Evolutionary conservation across 2,329 filamentous ascomycete species (phyloP), one percentile per base, ranked within the genome.

Genomic region (Aspergillus vadensis): DNA sequence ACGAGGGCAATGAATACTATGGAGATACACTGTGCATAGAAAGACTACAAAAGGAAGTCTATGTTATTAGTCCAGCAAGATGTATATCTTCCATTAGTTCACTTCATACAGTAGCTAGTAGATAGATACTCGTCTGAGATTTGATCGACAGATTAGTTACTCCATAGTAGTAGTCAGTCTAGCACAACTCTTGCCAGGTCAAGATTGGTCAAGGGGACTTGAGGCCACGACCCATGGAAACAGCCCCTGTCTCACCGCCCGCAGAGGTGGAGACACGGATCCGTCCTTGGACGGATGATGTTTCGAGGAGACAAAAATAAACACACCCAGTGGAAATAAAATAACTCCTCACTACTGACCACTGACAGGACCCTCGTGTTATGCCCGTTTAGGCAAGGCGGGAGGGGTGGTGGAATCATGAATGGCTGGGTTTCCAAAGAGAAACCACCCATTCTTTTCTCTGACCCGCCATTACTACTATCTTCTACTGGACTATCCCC

Each of bases 361-460:
- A 50, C 47, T 49, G 47, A 50, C 47, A 50, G 47, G 47, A 50
- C 47, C 47, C 47, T 50, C 25, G 47, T n/a, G 25, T 30, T 32
- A 30, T 30, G 25, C 47, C 47, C 47, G 7, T 50, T 50, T 27
- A 17, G 47, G 47, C 27, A 50, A 50, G 25, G 47, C 30, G 47
- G 9, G 25, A 17, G 47, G 9, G 25, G 9, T 7, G 25, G 9
- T 7, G 25, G 15, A 32, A 30, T 25, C n/a, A 25, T 30, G 47
- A 27, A 30, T 50, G 32, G 32, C 47, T 27, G 47, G 14, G 32
- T 36, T 5, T 14, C 23, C 23, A 49, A 30, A 49, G 7, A 49
- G 17, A n/a, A 43, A 43, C n/a, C 44, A n/a, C 8, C 21, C 44
- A 25, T 49, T 49, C n/a, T n/a, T 30, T 21, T 49, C 23, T 17